Evolutionary conservation across 176 grass and related monocot genomes (phyloP), one percentile per base, ranked within the genome.

Genomic region (Musa itinerans): DNA sequence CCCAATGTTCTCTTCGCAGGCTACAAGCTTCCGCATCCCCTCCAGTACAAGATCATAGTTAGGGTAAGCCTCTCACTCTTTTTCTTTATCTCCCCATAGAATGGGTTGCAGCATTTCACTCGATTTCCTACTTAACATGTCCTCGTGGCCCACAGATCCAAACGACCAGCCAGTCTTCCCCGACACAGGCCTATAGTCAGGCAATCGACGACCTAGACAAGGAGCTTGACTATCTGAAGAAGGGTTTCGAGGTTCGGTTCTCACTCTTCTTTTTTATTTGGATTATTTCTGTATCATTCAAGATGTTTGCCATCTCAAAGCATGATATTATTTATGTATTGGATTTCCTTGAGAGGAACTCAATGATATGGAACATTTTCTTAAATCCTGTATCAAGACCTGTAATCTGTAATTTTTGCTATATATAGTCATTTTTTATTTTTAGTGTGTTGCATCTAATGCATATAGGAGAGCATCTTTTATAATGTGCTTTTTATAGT

Each of bases 11-110:
- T 87, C 66, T 87, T 83, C 23, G 80, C 85, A 9, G 85, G 85
- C 22, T 87, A 87, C 65, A 87, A 83, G 76, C 85, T 87, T 80
- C 85, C 85, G n/a, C 85, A 87, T 50, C 85, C 85, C 54, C 71
- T 87, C 29, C 76, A 87, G 71, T 87, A 87, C 81, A 87, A 83
- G 65, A 87, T 87, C n/a, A 50, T 87, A 29, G 81, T 83, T 29
- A 80, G 85, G 80, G 85, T 87, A 83, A 72, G 63, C 20, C 50
- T 74, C 7, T 20, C 50, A 76, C 50, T 53, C 1, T 59, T 34
- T 34, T 17, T 15, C 17, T 16, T 79, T 73, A 54, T 23, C 50
- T 62, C 79, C 64, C 19, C 52, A 53, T 23, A 57, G 43, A 74
- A 49, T 69, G 53, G 8, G 49, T 52, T 11, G 50, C 15, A 56